Conservation (phyloP, 768 basidiomycete species). For the Panellus pusillus region DNA sequence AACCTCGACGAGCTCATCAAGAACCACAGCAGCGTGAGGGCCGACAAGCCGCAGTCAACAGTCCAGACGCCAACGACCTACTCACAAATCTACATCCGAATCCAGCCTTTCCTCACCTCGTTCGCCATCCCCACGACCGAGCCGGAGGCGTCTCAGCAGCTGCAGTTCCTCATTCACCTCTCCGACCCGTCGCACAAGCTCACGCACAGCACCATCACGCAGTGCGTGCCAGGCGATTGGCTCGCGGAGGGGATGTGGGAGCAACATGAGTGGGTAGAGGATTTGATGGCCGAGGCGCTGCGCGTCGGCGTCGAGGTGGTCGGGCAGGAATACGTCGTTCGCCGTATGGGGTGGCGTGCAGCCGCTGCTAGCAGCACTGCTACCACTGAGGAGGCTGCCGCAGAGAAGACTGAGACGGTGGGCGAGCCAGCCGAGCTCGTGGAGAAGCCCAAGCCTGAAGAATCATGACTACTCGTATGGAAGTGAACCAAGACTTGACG, state of each 20-base stretch:
- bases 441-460: slow-evolving; percentile 21
- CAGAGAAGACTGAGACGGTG: slow-evolving; percentile 24
- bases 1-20: slow-evolving; percentile 76
- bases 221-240: slow-evolving; percentile 84
- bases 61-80: slow-evolving; percentile 66
- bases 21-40: slow-evolving; percentile 46
- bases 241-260: slow-evolving; percentile 75
- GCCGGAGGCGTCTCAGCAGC: slow-evolving; percentile 40
- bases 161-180: slow-evolving; percentile 72
- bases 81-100: slow-evolving; percentile 88
- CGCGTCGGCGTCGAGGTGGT: slow-evolving; percentile 85
- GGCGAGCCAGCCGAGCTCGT: slow-evolving; percentile 19
- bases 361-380: slow-evolving; percentile 25
- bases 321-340: slow-evolving; percentile 88
- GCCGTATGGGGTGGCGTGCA: slow-evolving; percentile 79
- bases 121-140: slow-evolving; percentile 44
- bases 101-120: slow-evolving; percentile 80
- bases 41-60: slow-evolving; percentile 30
- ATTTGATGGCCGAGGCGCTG: slow-evolving; percentile 84
- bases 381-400: slow-evolving; percentile 7
- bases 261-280: slow-evolving; percentile 94
- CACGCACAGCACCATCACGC: slow-evolving; percentile 75
- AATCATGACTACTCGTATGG: slow-evolving; percentile 38
- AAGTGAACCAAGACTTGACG: slow-evolving; percentile 4
- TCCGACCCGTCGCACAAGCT: slow-evolving; percentile 81